Percentiles rank a stretch among this genome's conserved stretches.
phyloP scores from a whole-genome alignment of 176 grass and related monocot species.

The Zoysia japonica region DNA sequence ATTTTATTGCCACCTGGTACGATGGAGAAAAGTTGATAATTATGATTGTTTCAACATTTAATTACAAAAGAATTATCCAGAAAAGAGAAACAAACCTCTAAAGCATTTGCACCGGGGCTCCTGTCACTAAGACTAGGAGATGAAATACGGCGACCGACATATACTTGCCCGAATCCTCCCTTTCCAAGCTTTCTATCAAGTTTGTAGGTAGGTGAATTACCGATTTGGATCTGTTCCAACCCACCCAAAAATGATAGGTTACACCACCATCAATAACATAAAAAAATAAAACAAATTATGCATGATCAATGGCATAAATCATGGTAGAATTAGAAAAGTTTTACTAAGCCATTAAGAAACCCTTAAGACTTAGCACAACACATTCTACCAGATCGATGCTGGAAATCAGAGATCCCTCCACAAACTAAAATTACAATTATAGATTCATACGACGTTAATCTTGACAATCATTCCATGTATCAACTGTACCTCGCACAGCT shows the following conservation, averaged over 20 bases:
- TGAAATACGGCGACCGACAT: conserved; percentile 72
- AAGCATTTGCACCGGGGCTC: conserved; percentile 65
- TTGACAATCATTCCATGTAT: neutral
- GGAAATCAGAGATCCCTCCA: no score
- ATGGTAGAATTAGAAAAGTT: neutral
- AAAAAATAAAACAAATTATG: neutral
- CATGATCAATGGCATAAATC: conserved; percentile 8
- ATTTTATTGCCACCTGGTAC: conserved; percentile 82
- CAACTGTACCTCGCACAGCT: neutral
- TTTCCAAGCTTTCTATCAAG: conserved; percentile 90
- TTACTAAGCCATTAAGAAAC: neutral
- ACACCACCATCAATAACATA: conserved; percentile 24
- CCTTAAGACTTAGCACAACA: neutral
- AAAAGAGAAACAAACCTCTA: conserved; percentile 59
- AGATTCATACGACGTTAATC: no score
- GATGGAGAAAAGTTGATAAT: conserved; percentile 5
- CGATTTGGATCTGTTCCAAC: conserved; percentile 72
- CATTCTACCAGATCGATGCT: no score
- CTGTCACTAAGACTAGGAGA: conserved; percentile 58
- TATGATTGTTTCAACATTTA: neutral
- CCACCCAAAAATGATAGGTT: conserved; percentile 17
- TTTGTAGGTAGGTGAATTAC: conserved; percentile 70
- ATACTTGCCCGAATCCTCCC: conserved; percentile 97
- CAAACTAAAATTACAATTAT: no score
- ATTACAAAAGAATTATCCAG: conserved; percentile 14